Percentiles rank a stretch among this genome's conserved stretches.
Evolutionary conservation across 2,329 filamentous ascomycete species (phyloP).

Genomic region (Claviceps arundinis): DNA sequence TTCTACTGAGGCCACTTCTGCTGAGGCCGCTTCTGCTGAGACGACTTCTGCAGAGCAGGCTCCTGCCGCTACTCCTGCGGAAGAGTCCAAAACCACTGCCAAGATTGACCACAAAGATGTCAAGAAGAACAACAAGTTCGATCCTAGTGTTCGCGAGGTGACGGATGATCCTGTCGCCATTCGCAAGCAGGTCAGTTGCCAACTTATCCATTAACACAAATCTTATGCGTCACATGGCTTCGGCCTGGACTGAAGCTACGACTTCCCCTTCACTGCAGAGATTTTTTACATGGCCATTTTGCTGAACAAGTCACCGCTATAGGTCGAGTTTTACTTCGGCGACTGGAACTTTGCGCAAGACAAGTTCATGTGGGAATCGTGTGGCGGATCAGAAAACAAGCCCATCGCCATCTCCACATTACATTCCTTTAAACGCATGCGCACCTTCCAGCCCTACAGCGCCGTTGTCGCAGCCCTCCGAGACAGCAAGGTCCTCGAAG

Average conservation of each 20-base stretch:
- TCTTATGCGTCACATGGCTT: not conserved
- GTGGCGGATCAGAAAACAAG: slow-evolving; percentile 68
- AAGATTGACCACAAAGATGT: slow-evolving; percentile 24
- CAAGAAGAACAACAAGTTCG: slow-evolving; percentile 54
- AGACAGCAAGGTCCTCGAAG: slow-evolving; percentile 57
- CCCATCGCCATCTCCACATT: slow-evolving; percentile 67
- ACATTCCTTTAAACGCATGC: slow-evolving; percentile 89
- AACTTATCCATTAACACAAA: not conserved
- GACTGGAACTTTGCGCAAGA: slow-evolving; percentile 83
- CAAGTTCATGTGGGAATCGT: slow-evolving; percentile 70
- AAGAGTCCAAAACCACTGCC: slow-evolving; percentile 26
- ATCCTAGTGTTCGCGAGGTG: slow-evolving; percentile 52
- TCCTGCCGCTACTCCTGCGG: slow-evolving; percentile 14
- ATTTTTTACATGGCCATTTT: not conserved
- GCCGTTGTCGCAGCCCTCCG: slow-evolving; percentile 74
- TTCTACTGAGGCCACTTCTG: slow-evolving; percentile 11
- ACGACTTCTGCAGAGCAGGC: slow-evolving; percentile 12
- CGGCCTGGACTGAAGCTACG: not conserved
- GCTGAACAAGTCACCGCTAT: slow-evolving; percentile 18
- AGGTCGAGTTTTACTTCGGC: slow-evolving; percentile 95
- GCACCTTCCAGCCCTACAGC: slow-evolving; percentile 76
- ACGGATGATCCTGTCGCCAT: slow-evolving; percentile 70
- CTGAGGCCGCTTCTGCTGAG: slow-evolving; percentile 9
- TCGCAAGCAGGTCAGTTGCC: slow-evolving; percentile 57
- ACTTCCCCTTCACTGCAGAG: not conserved